These are phyloP conservation scores for Aureobasidium sp. DNA, from an alignment of 2,329 filamentous ascomycete genomes.

Conservation along the genomic window DNA sequence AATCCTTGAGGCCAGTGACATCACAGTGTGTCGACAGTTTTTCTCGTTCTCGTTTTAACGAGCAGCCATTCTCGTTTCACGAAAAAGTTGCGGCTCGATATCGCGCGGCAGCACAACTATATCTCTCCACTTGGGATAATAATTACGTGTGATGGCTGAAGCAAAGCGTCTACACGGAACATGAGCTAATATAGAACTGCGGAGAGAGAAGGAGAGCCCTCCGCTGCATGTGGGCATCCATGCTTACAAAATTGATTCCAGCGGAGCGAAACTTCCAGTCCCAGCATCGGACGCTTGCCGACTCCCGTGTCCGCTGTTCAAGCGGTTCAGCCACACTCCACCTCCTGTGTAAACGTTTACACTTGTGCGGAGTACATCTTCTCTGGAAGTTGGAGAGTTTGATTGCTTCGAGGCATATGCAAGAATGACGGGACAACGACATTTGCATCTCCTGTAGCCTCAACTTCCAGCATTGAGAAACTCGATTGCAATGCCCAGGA, in stretches of 20 bases:
- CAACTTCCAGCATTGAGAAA: not conserved
- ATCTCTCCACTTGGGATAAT: not conserved
- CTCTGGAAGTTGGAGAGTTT: not conserved
- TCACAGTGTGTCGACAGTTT: slow-evolving; percentile 5
- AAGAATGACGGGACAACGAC: not conserved
- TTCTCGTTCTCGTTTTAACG: not conserved
- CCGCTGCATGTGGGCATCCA: not conserved
- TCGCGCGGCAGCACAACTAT: not conserved
- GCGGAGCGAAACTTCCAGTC: not conserved
- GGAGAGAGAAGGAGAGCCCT: not conserved
- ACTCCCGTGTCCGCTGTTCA: not conserved
- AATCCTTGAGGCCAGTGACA: not conserved
- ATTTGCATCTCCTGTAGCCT: not conserved
- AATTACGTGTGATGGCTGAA: not conserved
- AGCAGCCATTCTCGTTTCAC: not conserved
- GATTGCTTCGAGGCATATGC: not conserved
- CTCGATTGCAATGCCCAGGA: not conserved
- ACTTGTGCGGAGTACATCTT: not conserved
- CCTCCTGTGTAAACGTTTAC: slow-evolving; percentile 4
- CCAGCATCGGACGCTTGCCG: not conserved
- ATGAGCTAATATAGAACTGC: not conserved
- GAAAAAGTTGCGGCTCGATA: not conserved
- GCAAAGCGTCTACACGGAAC: not conserved
- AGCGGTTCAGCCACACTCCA: not conserved
- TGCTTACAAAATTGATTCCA: not conserved